Evolutionary conservation across 2,329 filamentous ascomycete genomes (phyloP).

Genomic region (Aspergillus sp.): DNA sequence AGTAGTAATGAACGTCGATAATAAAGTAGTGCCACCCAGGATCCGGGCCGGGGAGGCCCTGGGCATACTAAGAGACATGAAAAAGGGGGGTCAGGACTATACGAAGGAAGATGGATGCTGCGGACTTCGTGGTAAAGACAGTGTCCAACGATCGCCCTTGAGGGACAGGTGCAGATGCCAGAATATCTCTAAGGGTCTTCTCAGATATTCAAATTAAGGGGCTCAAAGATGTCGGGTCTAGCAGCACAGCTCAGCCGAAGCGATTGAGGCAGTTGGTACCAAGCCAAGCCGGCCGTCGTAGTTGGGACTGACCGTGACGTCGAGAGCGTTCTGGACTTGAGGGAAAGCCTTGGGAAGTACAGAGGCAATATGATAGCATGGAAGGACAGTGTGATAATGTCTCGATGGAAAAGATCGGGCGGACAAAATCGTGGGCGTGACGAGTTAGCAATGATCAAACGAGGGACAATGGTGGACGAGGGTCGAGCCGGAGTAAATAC

Average conservation of each 20-base stretch:
- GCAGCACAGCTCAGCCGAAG: background rate
- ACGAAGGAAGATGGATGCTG: background rate
- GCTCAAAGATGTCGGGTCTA: background rate
- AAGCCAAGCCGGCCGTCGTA: background rate
- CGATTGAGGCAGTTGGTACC: background rate
- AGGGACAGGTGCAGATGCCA: background rate
- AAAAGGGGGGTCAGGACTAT: background rate
- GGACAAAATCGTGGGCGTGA: constrained; percentile 3
- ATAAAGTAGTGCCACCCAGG: constrained; percentile 28
- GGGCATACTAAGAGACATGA: constrained; percentile 5
- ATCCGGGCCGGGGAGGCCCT: constrained; percentile 21
- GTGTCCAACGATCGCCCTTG: background rate
- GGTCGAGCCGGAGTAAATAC: constrained; percentile 15
- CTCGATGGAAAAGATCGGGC: constrained; percentile 7
- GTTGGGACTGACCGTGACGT: background rate
- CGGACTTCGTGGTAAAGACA: background rate
- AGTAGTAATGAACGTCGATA: constrained; percentile 28
- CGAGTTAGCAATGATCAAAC: constrained; percentile 7
- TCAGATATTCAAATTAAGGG: background rate
- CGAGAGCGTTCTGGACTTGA: background rate
- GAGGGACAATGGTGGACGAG: constrained; percentile 9
- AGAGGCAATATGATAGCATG: background rate
- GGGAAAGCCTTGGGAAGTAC: background rate
- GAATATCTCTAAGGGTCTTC: background rate
- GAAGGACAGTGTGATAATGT: constrained; percentile 1